These are phyloP conservation scores for Penicillium sp. DNA, from an alignment of 2,329 filamentous ascomycete species.

Conservation along the genomic window DNA sequence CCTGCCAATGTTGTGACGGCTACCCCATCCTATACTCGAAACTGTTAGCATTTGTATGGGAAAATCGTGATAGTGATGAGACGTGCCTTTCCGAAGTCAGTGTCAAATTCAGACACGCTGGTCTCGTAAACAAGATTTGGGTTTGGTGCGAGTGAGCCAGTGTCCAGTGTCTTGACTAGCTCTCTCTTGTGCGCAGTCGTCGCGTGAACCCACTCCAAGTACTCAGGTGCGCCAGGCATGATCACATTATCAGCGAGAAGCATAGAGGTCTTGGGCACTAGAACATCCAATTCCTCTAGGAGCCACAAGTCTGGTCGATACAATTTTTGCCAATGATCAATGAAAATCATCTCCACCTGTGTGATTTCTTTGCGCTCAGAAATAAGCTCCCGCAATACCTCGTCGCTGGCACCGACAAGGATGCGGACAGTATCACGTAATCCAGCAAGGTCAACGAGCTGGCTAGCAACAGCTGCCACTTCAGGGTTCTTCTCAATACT, in stretches of 20 bases:
- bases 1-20: constrained; percentile 10
- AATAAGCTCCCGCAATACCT: constrained; percentile 60
- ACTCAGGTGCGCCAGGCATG: constrained; percentile 17
- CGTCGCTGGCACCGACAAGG: constrained; percentile 63
- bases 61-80: background rate
- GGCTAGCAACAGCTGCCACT: constrained; percentile 65
- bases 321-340: constrained; percentile 73
- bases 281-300: constrained; percentile 64
- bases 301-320: constrained; percentile 72
- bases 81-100: constrained; percentile 13
- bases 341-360: constrained; percentile 67
- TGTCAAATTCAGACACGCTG: constrained; percentile 10
- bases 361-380: constrained; percentile 46
- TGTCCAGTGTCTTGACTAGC: constrained; percentile 1
- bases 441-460: constrained; percentile 67
- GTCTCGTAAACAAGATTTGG: constrained; percentile 15
- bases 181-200: constrained; percentile 10
- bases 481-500: constrained; percentile 69
- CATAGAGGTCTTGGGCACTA: constrained; percentile 50
- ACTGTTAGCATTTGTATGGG: background rate
- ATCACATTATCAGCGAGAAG: constrained; percentile 20
- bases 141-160: constrained; percentile 8
- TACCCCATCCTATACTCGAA: constrained; percentile 9
- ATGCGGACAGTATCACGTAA: constrained; percentile 65
- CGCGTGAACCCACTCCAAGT: constrained; percentile 18